These are phyloP conservation scores for Xerocomellus chrysenteron DNA, from an alignment of 768 basidiomycete genomes.

Conservation along the genomic window DNA sequence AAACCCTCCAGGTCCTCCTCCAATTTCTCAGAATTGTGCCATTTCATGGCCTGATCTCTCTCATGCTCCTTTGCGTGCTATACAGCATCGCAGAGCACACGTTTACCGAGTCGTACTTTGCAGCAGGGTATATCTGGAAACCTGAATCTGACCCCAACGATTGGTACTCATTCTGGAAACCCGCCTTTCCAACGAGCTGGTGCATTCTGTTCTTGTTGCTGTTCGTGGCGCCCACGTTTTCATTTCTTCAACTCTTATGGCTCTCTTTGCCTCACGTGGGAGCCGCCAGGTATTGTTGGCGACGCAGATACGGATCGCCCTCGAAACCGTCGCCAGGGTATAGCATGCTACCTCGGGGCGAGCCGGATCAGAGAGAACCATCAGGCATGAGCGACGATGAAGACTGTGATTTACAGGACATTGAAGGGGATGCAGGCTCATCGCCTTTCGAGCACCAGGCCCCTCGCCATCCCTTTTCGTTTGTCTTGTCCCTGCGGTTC, in stretches of 20 bases:
- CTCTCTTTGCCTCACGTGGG: not conserved
- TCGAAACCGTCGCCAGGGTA: conserved; percentile 6
- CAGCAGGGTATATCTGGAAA: not conserved
- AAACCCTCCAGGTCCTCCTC: not conserved
- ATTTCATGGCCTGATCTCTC: not conserved
- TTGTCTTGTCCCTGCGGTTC: not conserved
- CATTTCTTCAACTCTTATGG: conserved; percentile 7
- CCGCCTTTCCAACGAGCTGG: conserved; percentile 21
- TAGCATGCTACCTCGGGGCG: conserved; percentile 8
- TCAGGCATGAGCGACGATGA: not conserved
- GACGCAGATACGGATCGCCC: not conserved
- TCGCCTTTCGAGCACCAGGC: not conserved
- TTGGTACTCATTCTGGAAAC: conserved; percentile 6
- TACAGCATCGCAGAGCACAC: conserved; percentile 9
- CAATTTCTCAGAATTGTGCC: not conserved
- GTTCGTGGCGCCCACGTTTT: conserved; percentile 11
- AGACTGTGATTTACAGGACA: not conserved
- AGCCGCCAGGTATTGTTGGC: not conserved
- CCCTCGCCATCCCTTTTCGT: not conserved
- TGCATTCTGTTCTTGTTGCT: conserved; percentile 14
- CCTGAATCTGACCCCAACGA: too few species aligned
- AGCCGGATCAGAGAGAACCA: not conserved
- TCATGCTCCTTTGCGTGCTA: conserved; percentile 1
- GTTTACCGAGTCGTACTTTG: conserved; percentile 12
- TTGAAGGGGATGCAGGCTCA: not conserved